A percentile compares a stretch with the other conserved stretches of the same genome.
Evolutionary conservation across 2,329 filamentous ascomycete genomes (phyloP).

Genomic region (Penicillium occitanis): DNA sequence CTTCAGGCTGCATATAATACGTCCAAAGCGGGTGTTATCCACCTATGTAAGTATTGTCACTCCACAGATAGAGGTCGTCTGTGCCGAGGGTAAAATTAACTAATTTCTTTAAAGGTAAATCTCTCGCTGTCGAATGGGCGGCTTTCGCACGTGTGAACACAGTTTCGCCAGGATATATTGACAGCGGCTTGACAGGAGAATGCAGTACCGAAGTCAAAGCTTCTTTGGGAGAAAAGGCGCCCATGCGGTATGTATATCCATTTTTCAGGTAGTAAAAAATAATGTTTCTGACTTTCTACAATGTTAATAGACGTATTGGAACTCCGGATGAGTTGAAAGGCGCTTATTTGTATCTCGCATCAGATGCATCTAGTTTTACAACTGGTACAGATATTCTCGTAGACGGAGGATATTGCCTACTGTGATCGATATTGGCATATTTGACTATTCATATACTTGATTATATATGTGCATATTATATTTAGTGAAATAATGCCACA

Average conservation of each 20-base stretch:
- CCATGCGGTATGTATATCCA: background rate
- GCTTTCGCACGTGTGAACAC: background rate
- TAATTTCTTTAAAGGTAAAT: background rate
- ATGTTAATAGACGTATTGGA: background rate
- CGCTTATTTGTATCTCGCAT: background rate
- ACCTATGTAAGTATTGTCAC: constrained; percentile 46
- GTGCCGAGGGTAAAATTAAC: background rate
- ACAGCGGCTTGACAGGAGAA: background rate
- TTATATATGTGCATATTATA: too few species aligned
- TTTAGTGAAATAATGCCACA: too few species aligned
- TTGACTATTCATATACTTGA: background rate
- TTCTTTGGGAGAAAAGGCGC: background rate
- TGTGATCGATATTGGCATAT: background rate
- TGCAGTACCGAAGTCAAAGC: background rate
- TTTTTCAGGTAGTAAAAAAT: background rate
- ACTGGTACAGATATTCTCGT: background rate
- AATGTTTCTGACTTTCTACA: background rate
- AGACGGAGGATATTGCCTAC: background rate
- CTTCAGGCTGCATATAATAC: constrained; percentile 60
- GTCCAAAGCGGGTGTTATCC: constrained; percentile 57
- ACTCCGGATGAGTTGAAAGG: background rate
- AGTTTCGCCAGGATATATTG: background rate
- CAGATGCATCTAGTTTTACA: background rate
- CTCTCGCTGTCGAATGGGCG: background rate
- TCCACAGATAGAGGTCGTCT: constrained; percentile 33